These are phyloP conservation scores for Metschnikowia bowlesiae DNA, from an alignment of 805 yeast species.

Conservation along the genomic window DNA sequence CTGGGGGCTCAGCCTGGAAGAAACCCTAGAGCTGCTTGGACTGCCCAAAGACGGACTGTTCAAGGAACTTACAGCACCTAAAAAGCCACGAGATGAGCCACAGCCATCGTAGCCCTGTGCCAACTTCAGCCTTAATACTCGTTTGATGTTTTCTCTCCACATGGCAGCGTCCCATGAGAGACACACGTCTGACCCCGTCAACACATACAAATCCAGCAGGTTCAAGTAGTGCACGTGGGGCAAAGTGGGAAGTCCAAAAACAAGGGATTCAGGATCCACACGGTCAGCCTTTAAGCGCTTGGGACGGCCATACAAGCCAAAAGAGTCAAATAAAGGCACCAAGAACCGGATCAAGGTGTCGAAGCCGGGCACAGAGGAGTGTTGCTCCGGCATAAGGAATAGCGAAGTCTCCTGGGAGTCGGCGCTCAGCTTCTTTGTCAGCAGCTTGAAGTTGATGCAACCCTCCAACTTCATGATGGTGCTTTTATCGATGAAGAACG, in stretches of 20 bases:
- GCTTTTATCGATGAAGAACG: constrained; percentile 74
- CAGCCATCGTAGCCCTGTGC: constrained; percentile 64
- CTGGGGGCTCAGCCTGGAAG: background rate
- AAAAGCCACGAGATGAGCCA: constrained; percentile 56
- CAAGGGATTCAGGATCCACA: constrained; percentile 35
- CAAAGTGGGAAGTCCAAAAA: constrained; percentile 46
- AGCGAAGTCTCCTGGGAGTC: constrained; percentile 40
- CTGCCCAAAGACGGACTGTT: constrained; percentile 30
- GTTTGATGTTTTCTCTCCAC: constrained; percentile 32
- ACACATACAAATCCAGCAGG: constrained; percentile 24
- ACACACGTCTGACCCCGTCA: constrained; percentile 22
- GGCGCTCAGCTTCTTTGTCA: constrained; percentile 24
- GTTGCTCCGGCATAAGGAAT: constrained; percentile 43
- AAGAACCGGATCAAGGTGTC: constrained; percentile 45
- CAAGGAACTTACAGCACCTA: constrained; percentile 56
- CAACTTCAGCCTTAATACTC: constrained; percentile 31
- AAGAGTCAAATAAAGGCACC: constrained; percentile 38
- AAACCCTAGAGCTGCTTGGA: constrained; percentile 3
- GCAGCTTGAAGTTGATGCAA: constrained; percentile 53
- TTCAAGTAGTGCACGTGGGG: constrained; percentile 43
- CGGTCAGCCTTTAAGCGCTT: constrained; percentile 40
- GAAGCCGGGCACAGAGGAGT: constrained; percentile 45
- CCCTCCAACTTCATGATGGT: constrained; percentile 91
- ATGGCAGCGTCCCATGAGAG: constrained; percentile 35
- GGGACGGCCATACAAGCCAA: constrained; percentile 46